A percentile compares a stretch with the other conserved stretches of the same genome.
phyloP scores from a whole-genome alignment of 1,284 basidiomycete species.

The Peniophora sp. region DNA sequence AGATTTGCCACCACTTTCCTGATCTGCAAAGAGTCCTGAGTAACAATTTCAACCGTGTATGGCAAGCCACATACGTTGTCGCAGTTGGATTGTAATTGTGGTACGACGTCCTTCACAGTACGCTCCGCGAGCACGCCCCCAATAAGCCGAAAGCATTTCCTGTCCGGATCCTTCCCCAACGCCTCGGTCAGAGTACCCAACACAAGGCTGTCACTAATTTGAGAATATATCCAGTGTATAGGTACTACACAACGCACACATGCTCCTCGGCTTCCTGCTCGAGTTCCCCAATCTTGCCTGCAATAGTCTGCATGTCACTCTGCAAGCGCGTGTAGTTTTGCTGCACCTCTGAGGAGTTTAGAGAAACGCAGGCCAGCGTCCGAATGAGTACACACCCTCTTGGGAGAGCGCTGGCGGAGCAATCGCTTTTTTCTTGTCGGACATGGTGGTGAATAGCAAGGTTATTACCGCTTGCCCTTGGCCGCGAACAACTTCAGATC shows the following conservation, averaged over 20 bases:
- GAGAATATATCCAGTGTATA: conserved; percentile 1
- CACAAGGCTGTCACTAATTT: conserved; percentile 61
- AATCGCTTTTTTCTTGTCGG: conserved; percentile 41
- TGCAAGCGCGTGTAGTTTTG: conserved; percentile 70
- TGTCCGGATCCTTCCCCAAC: conserved; percentile 70
- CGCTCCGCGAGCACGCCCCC: conserved; percentile 95
- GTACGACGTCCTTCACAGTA: conserved; percentile 93
- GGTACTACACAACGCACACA: conserved; percentile 34
- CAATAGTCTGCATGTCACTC: conserved; percentile 78
- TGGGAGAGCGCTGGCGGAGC: conserved; percentile 41
- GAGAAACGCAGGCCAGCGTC: conserved; percentile 13
- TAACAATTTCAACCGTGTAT: conserved; percentile 3
- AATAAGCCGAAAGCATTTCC: conserved; percentile 95
- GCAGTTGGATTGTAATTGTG: conserved; percentile 79
- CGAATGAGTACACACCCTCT: conserved; percentile 50
- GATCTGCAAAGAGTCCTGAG: conserved; percentile 42
- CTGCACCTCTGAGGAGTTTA: conserved; percentile 66
- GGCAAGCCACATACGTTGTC: conserved; percentile 62
- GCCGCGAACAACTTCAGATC: too few relatives aligned
- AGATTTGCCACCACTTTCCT: conserved; percentile 70
- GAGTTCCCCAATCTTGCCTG: conserved; percentile 88
- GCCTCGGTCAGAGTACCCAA: conserved; percentile 81
- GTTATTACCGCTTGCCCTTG: too few relatives aligned
- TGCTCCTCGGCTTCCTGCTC: conserved; percentile 93
- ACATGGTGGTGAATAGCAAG: conserved; percentile 26